Conservation (phyloP, 2,329 filamentous ascomycete genomes). For the Dactylellina haptotyla region DNA sequence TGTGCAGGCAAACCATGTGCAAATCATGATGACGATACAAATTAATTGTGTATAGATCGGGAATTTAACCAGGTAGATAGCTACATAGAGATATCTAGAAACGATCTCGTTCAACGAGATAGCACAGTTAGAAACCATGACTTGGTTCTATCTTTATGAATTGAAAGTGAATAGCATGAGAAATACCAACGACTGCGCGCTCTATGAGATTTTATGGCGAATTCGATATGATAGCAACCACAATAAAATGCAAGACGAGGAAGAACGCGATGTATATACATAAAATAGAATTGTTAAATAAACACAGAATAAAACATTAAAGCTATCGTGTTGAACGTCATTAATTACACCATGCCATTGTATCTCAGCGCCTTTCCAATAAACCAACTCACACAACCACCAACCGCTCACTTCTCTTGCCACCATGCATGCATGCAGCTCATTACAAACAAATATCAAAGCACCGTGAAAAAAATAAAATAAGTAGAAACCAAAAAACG, state of each 20-base stretch:
- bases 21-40: background rate
- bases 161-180: no score
- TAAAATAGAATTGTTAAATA: constrained; percentile 1
- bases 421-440: background rate
- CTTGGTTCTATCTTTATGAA: no score
- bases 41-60: no score
- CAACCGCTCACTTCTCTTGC: background rate
- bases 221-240: background rate
- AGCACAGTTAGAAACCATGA: no score
- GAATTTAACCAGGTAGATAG: no score
- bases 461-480: background rate
- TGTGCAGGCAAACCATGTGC: constrained; percentile 1
- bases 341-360: background rate
- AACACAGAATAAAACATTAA: background rate
- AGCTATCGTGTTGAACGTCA: constrained; percentile 34
- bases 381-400: background rate
- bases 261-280: background rate
- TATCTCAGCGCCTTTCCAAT: constrained; percentile 2
- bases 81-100: no score
- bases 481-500: background rate
- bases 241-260: background rate
- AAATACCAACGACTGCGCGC: no score
- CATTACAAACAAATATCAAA: background rate
- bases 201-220: no score
- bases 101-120: no score